Evolutionary conservation across 2,329 filamentous ascomycete species (phyloP), one percentile per base, ranked within the genome.

Genomic region (Colletotrichum cuscutae): DNA sequence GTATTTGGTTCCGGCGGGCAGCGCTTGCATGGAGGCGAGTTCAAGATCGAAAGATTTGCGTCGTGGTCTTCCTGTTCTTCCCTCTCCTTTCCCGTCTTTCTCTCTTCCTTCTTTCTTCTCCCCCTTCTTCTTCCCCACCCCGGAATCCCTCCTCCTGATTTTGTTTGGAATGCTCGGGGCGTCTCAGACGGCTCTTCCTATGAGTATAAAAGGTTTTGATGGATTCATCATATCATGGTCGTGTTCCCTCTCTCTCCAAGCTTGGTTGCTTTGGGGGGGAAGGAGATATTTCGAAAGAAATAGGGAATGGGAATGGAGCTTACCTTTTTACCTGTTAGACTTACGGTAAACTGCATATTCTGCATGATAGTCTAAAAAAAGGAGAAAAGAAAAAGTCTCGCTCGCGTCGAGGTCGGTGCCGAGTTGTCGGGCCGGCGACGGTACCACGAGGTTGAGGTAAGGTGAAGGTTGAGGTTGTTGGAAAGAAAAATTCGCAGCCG

Each of bases 151-250:
- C 19, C n/a, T 5, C 42, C 1, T 35, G 32, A 35, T 35, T 22
- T 49, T 49, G 42, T 49, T 68, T 67, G 54, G 24, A 30, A 35
- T 56, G 58, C 59, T 66, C 71, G 67, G 71, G 71, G 71, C 71
- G 83, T 85, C 83, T 85, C 79, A 85, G 82, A 85, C 83, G 83
- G 83, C 83, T 85, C 83, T 85, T 85, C 83, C 83, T 85, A 82
- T 78, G 80, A 77, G 77, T 77, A 75, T 75, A 79, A 83, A 82
- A 82, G 82, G 82, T 78, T 77, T 82, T 82, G 62, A 65, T 80
- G 78, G 75, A 79, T 78, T 74, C 83, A 85, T 85, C 83, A 85
- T 84, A 58, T 53, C 6, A 42, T 65, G 57, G 71, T 73, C 59
- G 9, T 22, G 35, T 49, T 24, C 9, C 42, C 26, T 49, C 22